Base-by-base conservation (phyloP, 495 filamentous ascomycete species). In the Poronia punctata region DNA sequence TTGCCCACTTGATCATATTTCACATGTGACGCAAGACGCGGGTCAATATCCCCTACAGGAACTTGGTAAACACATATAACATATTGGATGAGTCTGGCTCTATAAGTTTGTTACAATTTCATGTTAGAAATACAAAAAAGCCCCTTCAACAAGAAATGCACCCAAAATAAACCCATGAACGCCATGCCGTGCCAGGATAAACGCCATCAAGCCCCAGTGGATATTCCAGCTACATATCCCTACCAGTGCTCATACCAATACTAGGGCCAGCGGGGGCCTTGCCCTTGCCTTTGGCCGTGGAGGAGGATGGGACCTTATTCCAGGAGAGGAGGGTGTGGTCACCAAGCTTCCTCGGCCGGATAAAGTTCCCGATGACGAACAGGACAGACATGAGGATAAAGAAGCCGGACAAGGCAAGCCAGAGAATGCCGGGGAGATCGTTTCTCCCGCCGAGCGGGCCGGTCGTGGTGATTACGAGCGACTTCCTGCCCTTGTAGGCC, bases 241-340 rank as follows among this genome's bases (percentile, higher is more conserved):
- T 53, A 20, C 47, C 44, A 16, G 49, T 46, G 15, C 49, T 53
- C 55, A 59, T 50, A 20, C 55, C 55, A 19, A 59, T 46, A 7
- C 50, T 35, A 4, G 54, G 57, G 35, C 57, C 59, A 4, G 54
- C 50, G 7, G 42, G 42, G 23, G 61, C 59, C 42, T 54, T 52
- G 39, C 51, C 59, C 21, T 60, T 57, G 40, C 52, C 52, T 34
- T 54, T 58, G 35, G 48, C 54, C 15, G 61, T 76, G 4, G 72
- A 73, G 28, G 66, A 75, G 1, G 81, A 76, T 24, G 83, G 77
- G 16, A 92, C 86, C 56, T 88, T 90, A 65, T 97, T 95, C 93
- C 93, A 99, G 7, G 84, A 86, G 26, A 99, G 74, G 62, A 97
- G 97, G 20, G 87, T 95, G 58, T 95, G 92, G 61, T 99, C 92